phyloP scores from a whole-genome alignment of 768 basidiomycete genomes.

The Termitomyces sp. region DNA sequence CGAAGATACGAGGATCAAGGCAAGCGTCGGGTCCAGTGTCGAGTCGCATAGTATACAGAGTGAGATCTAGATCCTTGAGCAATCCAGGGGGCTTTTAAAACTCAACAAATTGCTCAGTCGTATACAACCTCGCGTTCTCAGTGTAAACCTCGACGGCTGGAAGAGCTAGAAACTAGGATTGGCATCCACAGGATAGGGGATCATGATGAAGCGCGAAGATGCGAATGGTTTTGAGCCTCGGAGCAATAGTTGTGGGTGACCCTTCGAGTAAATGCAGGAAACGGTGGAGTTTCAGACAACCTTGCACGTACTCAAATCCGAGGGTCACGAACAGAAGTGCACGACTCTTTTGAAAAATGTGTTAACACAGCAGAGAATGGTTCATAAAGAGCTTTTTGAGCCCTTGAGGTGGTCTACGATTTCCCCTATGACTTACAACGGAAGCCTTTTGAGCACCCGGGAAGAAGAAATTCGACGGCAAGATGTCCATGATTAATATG shows the following conservation, averaged over 20 bases:
- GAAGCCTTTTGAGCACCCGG: neutral
- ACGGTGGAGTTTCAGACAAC: neutral
- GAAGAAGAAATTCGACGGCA: neutral
- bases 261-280: neutral
- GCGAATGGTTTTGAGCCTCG: neutral
- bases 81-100: neutral
- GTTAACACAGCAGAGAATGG: neutral
- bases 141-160: neutral
- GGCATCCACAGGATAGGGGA: no score
- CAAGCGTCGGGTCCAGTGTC: neutral
- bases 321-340: neutral
- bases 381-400: neutral
- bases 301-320: neutral
- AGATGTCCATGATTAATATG: neutral
- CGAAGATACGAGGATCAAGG: neutral
- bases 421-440: neutral
- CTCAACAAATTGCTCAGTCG: neutral
- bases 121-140: neutral
- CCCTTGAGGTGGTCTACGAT: neutral
- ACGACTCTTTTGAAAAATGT: neutral
- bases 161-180: neutral
- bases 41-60: neutral
- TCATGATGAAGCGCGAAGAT: no score
- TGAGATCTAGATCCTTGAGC: neutral
- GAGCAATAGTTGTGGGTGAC: neutral